Base-by-base conservation (phyloP, 2,329 filamentous ascomycete genomes). In the Cercospora brassicicola region DNA sequence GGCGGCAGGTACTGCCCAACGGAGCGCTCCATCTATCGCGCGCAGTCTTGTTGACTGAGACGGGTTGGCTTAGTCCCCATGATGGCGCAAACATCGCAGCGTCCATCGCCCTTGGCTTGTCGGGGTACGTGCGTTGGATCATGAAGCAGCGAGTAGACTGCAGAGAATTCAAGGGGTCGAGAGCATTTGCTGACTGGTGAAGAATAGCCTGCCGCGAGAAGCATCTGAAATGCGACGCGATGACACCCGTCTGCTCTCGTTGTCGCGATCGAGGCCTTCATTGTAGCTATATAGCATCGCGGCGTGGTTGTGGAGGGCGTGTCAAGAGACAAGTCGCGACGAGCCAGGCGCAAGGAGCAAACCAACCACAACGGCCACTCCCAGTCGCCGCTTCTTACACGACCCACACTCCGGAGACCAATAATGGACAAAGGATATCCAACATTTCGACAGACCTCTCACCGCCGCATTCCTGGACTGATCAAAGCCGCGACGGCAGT, bases 191-290 rank as follows among this genome's bases (percentile, higher is more conserved):
- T 55, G 23, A 55, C 48, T 55, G 23, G 26, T 28, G 11, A 5
- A 23, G 3, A 28, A 33, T n/a, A 56, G 76, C 79, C 39, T 86
- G 84, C 71, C 80, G 84, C 36, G 81, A 81, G 63, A 83, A 91
- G 75, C 91, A 94, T 78, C 84, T 93, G 59, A 94, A 92, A 77
- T 94, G 91, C 77, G 90, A 93, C 78, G 90, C 90, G 30, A 80
- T 83, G 42, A 88, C 81, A 33, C 91, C 91, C 11, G 71, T 80
- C 33, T 94, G 91, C 79, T 84, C 86, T 57, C 88, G 91, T 64
- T 64, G 62, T 45, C 51, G 33, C 51, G 62, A 64, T 23, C 62
- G 62, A 20, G 33, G 33, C 23, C 51, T 84, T 18, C 84, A 89
- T 59, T 94, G 91, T 78, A 81, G 88, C 75, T 93, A 92, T 77